Percentiles rank a stretch among this genome's conserved stretches.
Evolutionary conservation across 2,329 filamentous ascomycete genomes (phyloP).

Genomic region (Xylaria sp.): DNA sequence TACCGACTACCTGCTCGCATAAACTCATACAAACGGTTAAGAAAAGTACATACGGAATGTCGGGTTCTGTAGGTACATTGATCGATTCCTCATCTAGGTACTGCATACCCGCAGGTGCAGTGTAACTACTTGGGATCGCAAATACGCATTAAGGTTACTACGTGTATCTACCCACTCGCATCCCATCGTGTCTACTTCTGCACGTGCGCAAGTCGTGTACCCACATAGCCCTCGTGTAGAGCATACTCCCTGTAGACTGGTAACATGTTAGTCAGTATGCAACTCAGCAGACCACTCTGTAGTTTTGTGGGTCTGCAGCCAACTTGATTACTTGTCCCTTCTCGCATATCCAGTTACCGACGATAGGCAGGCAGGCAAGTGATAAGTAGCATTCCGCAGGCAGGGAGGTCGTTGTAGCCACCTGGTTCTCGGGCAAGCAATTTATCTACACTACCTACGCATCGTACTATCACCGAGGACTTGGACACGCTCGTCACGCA

Average conservation of each 20-base stretch:
- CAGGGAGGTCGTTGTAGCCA: background rate
- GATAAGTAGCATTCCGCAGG: background rate
- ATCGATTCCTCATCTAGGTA: no score
- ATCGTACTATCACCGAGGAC: background rate
- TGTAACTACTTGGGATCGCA: no score
- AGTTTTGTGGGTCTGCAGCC: background rate
- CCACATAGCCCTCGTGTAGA: background rate
- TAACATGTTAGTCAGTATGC: background rate
- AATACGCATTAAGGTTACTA: no score
- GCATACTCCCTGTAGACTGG: background rate
- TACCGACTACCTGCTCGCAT: no score
- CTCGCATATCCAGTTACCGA: background rate
- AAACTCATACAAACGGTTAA: no score
- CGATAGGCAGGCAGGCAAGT: background rate
- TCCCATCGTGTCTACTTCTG: no score
- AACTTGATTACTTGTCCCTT: constrained; percentile 19
- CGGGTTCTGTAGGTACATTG: no score
- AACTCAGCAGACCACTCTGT: background rate
- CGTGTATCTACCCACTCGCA: no score
- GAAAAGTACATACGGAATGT: no score
- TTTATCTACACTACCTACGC: background rate
- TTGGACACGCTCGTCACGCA: background rate
- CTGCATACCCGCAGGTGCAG: no score
- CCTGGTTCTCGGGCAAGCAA: background rate
- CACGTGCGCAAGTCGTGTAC: no score